Percentiles rank a stretch among this genome's conserved stretches.
These are phyloP conservation scores for Termitomyces sp. DNA, from an alignment of 768 basidiomycete species.

Conservation along the genomic window DNA sequence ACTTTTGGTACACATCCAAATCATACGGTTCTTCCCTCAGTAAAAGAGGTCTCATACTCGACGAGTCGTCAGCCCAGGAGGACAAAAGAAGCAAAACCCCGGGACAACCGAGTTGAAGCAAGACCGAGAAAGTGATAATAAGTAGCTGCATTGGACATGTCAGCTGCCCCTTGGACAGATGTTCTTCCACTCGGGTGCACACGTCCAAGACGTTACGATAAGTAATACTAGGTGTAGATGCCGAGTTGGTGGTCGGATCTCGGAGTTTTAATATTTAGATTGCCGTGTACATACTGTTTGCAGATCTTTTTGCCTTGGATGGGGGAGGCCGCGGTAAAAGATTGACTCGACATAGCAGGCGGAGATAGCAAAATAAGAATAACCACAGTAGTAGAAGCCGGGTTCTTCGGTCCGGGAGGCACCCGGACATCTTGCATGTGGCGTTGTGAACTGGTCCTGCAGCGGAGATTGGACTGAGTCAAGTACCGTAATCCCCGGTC, in stretches of 20 bases:
- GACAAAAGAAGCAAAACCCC: background rate
- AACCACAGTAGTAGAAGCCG: too few species aligned
- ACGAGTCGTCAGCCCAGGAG: background rate
- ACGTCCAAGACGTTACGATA: too few species aligned
- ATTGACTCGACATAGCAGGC: background rate
- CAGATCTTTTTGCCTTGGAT: background rate
- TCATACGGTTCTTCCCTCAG: background rate
- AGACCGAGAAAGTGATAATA: background rate
- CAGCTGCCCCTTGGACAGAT: background rate
- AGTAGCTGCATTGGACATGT: background rate
- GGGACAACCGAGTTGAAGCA: background rate
- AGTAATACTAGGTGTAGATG: too few species aligned
- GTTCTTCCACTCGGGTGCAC: background rate
- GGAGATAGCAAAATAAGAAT: background rate
- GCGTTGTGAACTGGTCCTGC: background rate
- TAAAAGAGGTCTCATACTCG: background rate
- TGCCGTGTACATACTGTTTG: too few species aligned
- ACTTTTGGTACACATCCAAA: background rate
- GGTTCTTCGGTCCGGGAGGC: background rate
- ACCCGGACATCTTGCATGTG: background rate
- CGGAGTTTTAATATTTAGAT: background rate
- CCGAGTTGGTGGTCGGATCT: background rate
- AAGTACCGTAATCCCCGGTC: background rate
- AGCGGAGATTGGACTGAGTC: background rate
- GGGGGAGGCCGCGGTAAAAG: background rate